phyloP scores from a whole-genome alignment of 2,329 filamentous ascomycete species.

The Lachnellula hyalina region DNA sequence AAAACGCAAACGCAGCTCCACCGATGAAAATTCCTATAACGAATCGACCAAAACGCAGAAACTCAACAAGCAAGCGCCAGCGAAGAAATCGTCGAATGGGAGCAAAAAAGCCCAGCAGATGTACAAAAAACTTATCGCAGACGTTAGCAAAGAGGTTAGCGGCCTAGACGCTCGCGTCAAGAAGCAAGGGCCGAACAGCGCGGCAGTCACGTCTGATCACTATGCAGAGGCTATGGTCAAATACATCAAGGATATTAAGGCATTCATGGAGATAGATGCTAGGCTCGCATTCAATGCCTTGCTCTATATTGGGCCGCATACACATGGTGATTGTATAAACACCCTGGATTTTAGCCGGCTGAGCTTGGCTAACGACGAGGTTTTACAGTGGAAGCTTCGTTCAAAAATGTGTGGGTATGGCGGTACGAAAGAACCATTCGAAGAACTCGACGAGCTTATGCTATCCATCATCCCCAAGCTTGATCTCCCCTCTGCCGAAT shows the following conservation, averaged over 20 bases:
- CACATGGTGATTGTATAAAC: background rate
- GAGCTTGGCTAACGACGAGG: background rate
- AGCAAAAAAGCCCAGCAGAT: background rate
- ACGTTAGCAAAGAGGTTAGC: background rate
- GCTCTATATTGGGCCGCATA: conserved; percentile 1
- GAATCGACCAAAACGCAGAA: background rate
- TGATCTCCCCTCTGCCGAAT: background rate
- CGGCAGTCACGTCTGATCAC: background rate
- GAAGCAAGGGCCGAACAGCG: background rate
- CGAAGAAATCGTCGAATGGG: background rate
- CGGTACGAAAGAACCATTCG: background rate
- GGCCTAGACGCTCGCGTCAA: background rate
- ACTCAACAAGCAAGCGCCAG: background rate
- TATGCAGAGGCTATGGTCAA: conserved; percentile 4
- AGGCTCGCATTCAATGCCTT: conserved; percentile 1
- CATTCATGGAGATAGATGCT: background rate
- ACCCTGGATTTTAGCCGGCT: background rate
- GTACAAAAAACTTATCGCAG: background rate
- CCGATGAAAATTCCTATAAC: background rate
- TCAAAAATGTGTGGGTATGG: conserved; percentile 1
- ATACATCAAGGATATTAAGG: conserved; percentile 3
- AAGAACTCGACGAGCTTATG: conserved; percentile 1
- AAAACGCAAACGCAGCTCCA: background rate
- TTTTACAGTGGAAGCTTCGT: background rate
- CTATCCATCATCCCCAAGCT: background rate